Evolutionary conservation across 164 flowering plant species (phyloP), one percentile per base, ranked within the genome.

Genomic region (Piper longum): DNA sequence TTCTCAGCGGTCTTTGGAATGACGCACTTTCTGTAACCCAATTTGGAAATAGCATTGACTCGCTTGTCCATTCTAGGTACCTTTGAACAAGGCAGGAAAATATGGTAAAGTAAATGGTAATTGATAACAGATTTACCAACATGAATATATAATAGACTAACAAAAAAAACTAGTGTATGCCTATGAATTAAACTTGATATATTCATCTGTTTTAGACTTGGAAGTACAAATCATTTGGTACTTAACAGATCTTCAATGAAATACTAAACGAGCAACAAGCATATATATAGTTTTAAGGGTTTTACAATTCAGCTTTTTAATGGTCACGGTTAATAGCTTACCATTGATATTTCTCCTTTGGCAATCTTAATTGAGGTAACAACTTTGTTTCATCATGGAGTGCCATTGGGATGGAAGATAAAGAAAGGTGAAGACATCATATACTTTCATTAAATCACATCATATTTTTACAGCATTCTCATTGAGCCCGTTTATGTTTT

Each of bases 31-130:
- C 80, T 83, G 60, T 87, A 91, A 58, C 97, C 97, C 69, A 93
- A 76, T 70, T 88, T 84, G 6, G 87, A 85, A 54, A 88, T 74
- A 4, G 97, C 86, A 68, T 60, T 70, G 12, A 91, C 75, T 73
- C 99, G 78, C 74, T 87, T 91, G 60, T 90, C 97, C 81, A 95
- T 82, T 76, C 85, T 74, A 4, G 95, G 80, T 9, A 95, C 91
- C 99, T 92, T 52, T 56, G 58, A 19, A 56, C 4, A 55, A 56
- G 51, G 42, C 17, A 41, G 2, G 45, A 40, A 44, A 16, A 39
- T 12, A 3, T 4, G 40, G 11, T 44, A 44, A 44, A 3, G 8
- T 36, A 41, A 52, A 26, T 51, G 54, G 2, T 26, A 26, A 26
- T 26, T 9, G 65, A 54, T n/a, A 42, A 11, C 64, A 62, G n/a